phyloP scores from a whole-genome alignment of 1,284 basidiomycete species.

The Cutaneotrichosporon sp. region DNA sequence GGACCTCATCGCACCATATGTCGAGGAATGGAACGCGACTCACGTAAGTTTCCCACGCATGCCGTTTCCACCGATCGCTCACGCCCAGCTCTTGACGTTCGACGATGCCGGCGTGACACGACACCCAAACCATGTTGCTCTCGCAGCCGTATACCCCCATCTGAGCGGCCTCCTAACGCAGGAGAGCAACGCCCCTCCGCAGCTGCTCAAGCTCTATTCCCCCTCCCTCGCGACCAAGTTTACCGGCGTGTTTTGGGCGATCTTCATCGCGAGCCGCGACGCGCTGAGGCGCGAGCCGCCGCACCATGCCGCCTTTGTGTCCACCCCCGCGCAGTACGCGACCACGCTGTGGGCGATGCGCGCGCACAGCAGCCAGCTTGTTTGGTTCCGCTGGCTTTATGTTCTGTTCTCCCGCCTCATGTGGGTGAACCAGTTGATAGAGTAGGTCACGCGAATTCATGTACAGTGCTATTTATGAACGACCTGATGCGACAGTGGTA shows the following conservation, averaged over 20 bases:
- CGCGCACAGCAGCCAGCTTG: conserved; percentile 68
- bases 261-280: conserved; percentile 1
- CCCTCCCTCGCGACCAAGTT: conserved; percentile 57
- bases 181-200: conserved; percentile 18
- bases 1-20: conserved; percentile 53
- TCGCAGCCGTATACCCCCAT: conserved; percentile 55
- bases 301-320: conserved; percentile 47
- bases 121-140: conserved; percentile 84
- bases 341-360: conserved; percentile 65
- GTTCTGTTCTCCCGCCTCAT: conserved; percentile 78
- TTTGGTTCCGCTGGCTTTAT: conserved; percentile 88
- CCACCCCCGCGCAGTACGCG: conserved; percentile 57
- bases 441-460: not conserved
- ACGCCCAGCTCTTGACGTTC: conserved; percentile 77
- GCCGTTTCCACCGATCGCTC: too few species aligned
- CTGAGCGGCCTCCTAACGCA: too few species aligned
- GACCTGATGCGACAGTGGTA: too few species aligned
- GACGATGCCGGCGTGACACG: conserved; percentile 73
- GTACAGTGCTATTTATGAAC: too few species aligned
- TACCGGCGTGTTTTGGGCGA: conserved; percentile 18
- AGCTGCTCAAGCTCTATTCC: conserved; percentile 60
- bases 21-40: not conserved
- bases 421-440: conserved; percentile 78
- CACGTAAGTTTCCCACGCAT: conserved; percentile 3
- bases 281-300: not conserved